phyloP scores from a whole-genome alignment of 306 rosid genomes.

The Bauhinia variegata region DNA sequence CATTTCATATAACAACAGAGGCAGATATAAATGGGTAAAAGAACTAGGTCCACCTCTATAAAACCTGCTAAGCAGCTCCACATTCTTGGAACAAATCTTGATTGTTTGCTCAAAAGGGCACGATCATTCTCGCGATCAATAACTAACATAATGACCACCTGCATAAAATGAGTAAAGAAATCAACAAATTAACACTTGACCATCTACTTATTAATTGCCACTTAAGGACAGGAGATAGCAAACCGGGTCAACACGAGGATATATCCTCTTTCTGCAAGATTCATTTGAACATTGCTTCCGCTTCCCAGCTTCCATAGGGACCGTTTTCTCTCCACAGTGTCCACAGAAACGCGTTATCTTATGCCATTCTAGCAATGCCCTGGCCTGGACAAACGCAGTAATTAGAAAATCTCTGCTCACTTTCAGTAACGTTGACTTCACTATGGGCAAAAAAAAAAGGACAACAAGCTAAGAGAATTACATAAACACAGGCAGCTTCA shows the following conservation, averaged over 20 bases:
- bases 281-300: slow-evolving; percentile 80
- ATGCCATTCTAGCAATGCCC: slow-evolving; percentile 91
- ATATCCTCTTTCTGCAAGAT: slow-evolving; percentile 71
- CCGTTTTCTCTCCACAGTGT: slow-evolving; percentile 77
- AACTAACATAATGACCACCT: slow-evolving; percentile 94
- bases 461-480: not conserved
- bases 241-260: slow-evolving; percentile 95
- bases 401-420: slow-evolving; percentile 24
- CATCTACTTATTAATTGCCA: slow-evolving; percentile 30
- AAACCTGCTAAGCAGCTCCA: slow-evolving; percentile 96
- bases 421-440: slow-evolving; percentile 7
- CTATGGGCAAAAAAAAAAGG: slow-evolving; percentile 1
- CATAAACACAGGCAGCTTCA: slow-evolving; percentile 15
- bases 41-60: slow-evolving; percentile 63
- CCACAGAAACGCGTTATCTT: slow-evolving; percentile 76
- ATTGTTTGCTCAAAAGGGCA: slow-evolving; percentile 68
- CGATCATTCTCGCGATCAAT: slow-evolving; percentile 80
- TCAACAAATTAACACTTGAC: slow-evolving; percentile 21
- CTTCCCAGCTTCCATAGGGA: slow-evolving; percentile 76
- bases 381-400: slow-evolving; percentile 61
- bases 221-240: slow-evolving; percentile 27
- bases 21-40: no score
- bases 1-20: slow-evolving; percentile 3
- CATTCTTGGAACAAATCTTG: slow-evolving; percentile 60
- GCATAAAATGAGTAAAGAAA: slow-evolving; percentile 31